phyloP scores from a whole-genome alignment of 257 asterid genomes.

The Solanum verrucosum region DNA sequence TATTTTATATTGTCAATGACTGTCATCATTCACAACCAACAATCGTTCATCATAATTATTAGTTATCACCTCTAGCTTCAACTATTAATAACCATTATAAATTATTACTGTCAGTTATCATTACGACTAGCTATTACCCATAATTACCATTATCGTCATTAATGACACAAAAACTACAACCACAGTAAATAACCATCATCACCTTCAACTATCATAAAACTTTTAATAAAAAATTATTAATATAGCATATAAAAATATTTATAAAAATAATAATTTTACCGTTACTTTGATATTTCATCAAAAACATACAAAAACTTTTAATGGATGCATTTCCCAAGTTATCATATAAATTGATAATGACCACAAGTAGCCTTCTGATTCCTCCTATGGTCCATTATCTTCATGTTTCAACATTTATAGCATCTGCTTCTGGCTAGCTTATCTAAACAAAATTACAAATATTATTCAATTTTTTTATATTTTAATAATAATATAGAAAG shows the following conservation, averaged over 20 bases:
- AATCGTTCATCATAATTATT: neutral
- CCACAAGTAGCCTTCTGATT: neutral
- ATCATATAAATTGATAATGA: neutral
- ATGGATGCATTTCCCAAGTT: neutral
- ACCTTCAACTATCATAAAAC: neutral
- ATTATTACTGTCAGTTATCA: neutral
- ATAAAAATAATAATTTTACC: neutral
- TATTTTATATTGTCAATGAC: neutral
- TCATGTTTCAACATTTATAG: constrained; percentile 1
- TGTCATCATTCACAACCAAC: neutral
- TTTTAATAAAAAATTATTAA: neutral
- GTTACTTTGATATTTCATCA: neutral
- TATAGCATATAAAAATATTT: neutral
- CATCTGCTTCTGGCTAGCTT: neutral
- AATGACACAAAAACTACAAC: neutral
- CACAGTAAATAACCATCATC: neutral
- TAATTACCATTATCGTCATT: neutral
- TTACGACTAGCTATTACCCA: neutral
- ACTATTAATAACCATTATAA: neutral
- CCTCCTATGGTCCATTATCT: neutral
- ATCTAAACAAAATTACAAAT: neutral
- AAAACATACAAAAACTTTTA: neutral
- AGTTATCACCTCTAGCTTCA: neutral
- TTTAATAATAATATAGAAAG: neutral
- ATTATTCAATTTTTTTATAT: neutral